phyloP scores from a whole-genome alignment of 1,284 basidiomycete genomes.

The Sphaerobolus stellatus region DNA sequence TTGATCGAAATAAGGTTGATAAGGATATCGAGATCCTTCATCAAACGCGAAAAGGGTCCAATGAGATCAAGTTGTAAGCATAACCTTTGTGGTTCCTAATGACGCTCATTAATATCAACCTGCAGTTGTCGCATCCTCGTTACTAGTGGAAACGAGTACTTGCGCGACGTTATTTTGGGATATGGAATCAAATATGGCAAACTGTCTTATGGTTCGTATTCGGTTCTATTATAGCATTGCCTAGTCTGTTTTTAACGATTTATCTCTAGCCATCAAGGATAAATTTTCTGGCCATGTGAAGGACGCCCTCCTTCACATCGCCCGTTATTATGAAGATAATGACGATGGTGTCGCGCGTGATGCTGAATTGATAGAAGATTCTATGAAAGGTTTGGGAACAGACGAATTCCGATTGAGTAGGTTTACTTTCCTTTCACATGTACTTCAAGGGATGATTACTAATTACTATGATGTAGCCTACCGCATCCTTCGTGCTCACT shows the following conservation, averaged over 20 bases:
- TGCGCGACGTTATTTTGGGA: slow-evolving; percentile 4
- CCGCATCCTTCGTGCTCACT: not conserved
- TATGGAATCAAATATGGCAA: slow-evolving; percentile 8
- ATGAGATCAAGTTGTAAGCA: slow-evolving; percentile 10
- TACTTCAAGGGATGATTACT: not conserved
- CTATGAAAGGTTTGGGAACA: not conserved
- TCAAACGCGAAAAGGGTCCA: slow-evolving; percentile 4
- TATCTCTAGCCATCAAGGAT: not conserved
- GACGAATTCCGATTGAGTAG: not conserved
- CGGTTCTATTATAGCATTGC: not conserved
- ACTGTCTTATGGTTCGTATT: slow-evolving; percentile 3
- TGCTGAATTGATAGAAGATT: not conserved
- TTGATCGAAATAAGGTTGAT: too few relatives aligned
- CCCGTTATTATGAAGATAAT: not conserved
- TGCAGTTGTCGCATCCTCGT: slow-evolving; percentile 7
- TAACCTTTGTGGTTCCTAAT: not conserved
- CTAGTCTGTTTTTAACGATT: too few relatives aligned
- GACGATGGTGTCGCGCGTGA: not conserved
- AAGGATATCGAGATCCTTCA: too few relatives aligned
- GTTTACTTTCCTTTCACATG: not conserved
- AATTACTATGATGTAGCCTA: not conserved
- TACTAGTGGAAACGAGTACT: slow-evolving; percentile 3
- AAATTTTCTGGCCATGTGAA: not conserved
- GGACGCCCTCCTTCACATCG: not conserved
- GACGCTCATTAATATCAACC: not conserved